Percentiles rank a stretch among this genome's conserved stretches.
Conservation (phyloP, 139 green algal species). For the Gonium pectorale region DNA sequence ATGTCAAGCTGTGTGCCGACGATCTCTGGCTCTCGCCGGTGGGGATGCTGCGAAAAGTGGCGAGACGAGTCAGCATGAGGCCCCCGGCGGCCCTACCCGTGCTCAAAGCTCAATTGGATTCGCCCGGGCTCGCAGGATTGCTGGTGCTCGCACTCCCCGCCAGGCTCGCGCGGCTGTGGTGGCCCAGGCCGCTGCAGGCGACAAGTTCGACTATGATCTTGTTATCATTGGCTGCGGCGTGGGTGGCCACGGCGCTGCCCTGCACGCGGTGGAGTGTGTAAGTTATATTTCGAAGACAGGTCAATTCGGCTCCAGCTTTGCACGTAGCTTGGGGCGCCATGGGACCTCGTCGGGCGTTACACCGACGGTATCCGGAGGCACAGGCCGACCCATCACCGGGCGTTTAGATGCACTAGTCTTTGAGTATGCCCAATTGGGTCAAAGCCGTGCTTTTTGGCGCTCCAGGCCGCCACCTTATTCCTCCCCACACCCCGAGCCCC, state of each 20-base stretch:
- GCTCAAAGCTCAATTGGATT: no score
- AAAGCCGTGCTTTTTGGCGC: no score
- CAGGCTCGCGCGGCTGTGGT: slow-evolving; percentile 46
- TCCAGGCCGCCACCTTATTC: no score
- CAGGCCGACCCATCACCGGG: no score
- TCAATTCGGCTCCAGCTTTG: no score
- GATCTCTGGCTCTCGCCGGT: background rate
- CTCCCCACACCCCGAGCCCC: no score
- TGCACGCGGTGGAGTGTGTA: slow-evolving; percentile 97
- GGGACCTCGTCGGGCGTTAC: no score
- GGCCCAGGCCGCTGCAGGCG: slow-evolving; percentile 47
- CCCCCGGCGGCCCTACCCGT: no score
- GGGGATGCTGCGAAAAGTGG: background rate
- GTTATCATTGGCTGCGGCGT: slow-evolving; percentile 98
- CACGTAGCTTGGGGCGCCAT: no score
- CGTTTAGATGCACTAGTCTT: no score
- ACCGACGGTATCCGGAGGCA: no score
- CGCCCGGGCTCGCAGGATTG: slow-evolving; percentile 13
- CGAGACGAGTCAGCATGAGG: slow-evolving; percentile 4
- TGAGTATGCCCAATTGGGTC: no score
- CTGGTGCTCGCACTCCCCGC: background rate
- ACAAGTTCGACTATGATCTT: slow-evolving; percentile 97
- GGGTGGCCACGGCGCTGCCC: slow-evolving; percentile 95
- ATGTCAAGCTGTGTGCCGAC: slow-evolving; percentile 5
- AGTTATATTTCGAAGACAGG: slow-evolving; percentile 22